Base-by-base conservation (phyloP, 2,329 filamentous ascomycete genomes). In the Fusarium burgessii region DNA sequence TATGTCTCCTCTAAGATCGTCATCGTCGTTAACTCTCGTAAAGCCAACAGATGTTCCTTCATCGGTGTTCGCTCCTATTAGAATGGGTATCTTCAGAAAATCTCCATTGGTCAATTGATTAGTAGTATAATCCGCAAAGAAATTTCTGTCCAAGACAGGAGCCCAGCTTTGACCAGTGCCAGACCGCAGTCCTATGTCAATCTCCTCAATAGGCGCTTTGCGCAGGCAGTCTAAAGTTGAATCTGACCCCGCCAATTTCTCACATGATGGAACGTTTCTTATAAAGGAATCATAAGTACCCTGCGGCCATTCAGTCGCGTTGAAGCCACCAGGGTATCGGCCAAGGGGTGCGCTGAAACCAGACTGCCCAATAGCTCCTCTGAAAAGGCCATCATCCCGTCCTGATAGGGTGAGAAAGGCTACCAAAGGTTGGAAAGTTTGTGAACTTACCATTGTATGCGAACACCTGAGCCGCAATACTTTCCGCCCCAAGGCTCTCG, bases 381-480 rank as follows among this genome's bases (percentile, higher is more conserved):
- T 80, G 73, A 89, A 89, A 1, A 90, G 81, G 1, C 80, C 79
- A 58, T 88, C 85, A 51, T 88, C 81, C 23, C 85, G 80, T 3
- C 79, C 79, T 76, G 6, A 3, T 5, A 6, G 8, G 4, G 23
- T 75, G 7, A 75, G 57, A 8, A 9, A 20, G 6, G 18, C 8
- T 5, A 8, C 9, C 0, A 2, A 23, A 10, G 23, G 4, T 5
- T 12, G 1, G 10, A 7, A 0, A 29, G 9, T 33, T 3, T 15
- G 5, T 8, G n/a, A 12, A 35, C 58, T 66, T 9, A 54, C 86
- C 86, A 17, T 83, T 62, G 13, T 71, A 68, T 2, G 68, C 68
- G 13, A 71, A 58, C 3, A 71, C 32, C 17, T 71, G 68, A 4
- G 68, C 63, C 12, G 58, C 60, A 6, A 71, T 32, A 45, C 68